A percentile compares a stretch with the other conserved stretches of the same genome.
These are phyloP conservation scores for Alternaria sp. DNA, from an alignment of 2,329 filamentous ascomycete genomes.

Conservation along the genomic window DNA sequence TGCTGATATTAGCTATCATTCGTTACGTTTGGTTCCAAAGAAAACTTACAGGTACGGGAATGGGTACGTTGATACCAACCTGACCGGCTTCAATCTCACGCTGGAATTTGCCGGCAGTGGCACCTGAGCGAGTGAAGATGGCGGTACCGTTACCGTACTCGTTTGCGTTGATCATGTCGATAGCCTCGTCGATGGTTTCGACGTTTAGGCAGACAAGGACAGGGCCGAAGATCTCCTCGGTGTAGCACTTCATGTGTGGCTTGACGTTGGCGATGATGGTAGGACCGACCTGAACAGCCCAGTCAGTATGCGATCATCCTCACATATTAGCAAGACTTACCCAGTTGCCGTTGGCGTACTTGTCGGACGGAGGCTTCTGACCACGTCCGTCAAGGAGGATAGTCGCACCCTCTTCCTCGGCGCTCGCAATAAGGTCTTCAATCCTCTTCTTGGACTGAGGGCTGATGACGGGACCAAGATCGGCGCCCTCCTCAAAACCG, in stretches of 20 bases:
- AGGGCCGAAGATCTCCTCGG: constrained; percentile 84
- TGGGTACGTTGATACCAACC: constrained; percentile 84
- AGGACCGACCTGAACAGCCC: constrained; percentile 66
- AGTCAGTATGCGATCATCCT: constrained; percentile 18
- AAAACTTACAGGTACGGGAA: constrained; percentile 61
- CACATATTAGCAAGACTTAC: constrained; percentile 49
- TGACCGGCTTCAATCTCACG: constrained; percentile 83
- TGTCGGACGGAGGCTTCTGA: constrained; percentile 70
- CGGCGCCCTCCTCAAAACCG: constrained; percentile 80
- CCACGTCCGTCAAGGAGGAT: constrained; percentile 83
- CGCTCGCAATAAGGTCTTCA: constrained; percentile 74
- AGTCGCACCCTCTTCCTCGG: constrained; percentile 80
- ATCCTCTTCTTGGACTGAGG: constrained; percentile 80
- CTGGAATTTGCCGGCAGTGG: constrained; percentile 79
- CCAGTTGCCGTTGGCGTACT: constrained; percentile 86
- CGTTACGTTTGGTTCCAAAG: background rate
- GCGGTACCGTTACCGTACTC: constrained; percentile 87
- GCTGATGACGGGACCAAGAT: constrained; percentile 82
- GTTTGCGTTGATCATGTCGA: constrained; percentile 82
- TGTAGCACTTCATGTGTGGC: constrained; percentile 82
- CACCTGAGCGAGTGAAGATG: constrained; percentile 80
- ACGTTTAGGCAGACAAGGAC: constrained; percentile 83
- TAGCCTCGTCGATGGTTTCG: constrained; percentile 77
- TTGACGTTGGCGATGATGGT: constrained; percentile 85
- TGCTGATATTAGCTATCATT: constrained; percentile 18